phyloP scores from a whole-genome alignment of 192 early-diverging fungal species.

The Pilaira anomala region DNA sequence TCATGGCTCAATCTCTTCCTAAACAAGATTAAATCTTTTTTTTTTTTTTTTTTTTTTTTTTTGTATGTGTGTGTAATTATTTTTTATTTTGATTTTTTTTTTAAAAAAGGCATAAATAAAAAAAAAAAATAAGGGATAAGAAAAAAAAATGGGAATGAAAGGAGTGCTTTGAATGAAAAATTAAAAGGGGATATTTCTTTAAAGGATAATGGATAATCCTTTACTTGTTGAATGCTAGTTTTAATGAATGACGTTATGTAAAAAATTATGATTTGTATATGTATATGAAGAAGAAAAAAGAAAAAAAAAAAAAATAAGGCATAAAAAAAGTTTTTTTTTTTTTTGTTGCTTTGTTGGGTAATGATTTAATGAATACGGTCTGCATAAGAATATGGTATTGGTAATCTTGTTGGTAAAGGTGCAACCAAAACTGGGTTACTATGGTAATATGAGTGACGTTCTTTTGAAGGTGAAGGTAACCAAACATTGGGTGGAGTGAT shows the following conservation, averaged over 20 bases:
- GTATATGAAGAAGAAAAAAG: neutral
- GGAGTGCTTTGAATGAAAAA: too few species aligned
- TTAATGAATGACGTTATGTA: neutral
- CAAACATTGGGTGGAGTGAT: slow-evolving; percentile 9
- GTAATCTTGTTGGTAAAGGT: neutral
- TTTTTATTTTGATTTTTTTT: neutral
- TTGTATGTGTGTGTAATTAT: slow-evolving; percentile 13
- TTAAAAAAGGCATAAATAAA: slow-evolving; percentile 4
- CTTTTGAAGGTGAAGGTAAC: neutral
- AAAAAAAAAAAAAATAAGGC: neutral
- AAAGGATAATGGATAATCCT: too few species aligned
- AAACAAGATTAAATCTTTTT: slow-evolving; percentile 24
- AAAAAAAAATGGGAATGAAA: neutral
- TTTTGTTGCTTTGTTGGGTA: too few species aligned
- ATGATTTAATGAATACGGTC: slow-evolving; percentile 1
- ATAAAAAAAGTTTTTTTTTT: neutral
- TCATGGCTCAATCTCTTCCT: slow-evolving; percentile 26
- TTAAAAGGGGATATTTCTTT: too few species aligned
- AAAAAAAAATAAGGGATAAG: slow-evolving; percentile 9
- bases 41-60: slow-evolving; percentile 3
- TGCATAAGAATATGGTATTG: neutral
- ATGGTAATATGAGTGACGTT: neutral
- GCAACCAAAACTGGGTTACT: neutral
- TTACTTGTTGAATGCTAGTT: too few species aligned
- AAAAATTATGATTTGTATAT: neutral